Conservation (phyloP, 306 rosid species). For the Adenanthera pavonina region DNA sequence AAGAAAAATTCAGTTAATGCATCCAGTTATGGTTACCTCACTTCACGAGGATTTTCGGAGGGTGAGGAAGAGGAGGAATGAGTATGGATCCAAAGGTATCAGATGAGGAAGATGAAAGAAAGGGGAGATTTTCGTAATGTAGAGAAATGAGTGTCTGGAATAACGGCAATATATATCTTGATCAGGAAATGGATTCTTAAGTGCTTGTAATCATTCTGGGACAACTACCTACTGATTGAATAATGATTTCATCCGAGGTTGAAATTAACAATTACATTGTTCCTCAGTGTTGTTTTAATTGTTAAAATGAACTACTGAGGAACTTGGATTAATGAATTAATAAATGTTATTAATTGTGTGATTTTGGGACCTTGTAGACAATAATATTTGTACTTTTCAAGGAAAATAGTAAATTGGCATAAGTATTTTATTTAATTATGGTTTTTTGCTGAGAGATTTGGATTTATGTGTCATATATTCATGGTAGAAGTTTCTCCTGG, state of each 20-base stretch:
- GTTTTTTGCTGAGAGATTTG: background rate
- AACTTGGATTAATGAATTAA: constrained; percentile 8
- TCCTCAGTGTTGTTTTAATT: background rate
- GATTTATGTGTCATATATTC: background rate
- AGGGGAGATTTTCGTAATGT: background rate
- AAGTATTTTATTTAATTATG: constrained; percentile 5
- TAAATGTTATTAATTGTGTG: background rate
- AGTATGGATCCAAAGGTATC: background rate
- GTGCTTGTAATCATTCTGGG: background rate
- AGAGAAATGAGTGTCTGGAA: constrained; percentile 12
- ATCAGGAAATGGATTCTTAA: background rate
- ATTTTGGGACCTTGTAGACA: background rate
- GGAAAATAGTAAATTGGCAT: constrained; percentile 1
- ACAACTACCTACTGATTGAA: background rate
- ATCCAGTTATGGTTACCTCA: background rate
- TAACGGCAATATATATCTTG: background rate
- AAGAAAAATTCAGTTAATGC: background rate
- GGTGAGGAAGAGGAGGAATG: background rate
- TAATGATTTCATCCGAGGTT: constrained; percentile 14
- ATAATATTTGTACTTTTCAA: background rate
- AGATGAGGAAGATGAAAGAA: constrained; percentile 13
- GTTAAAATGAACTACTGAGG: constrained; percentile 2
- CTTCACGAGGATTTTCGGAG: no score
- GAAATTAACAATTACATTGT: background rate
- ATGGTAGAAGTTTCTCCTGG: background rate